Conservation (phyloP, 106 monocot species). For the Apostasia shenzhenica region DNA sequence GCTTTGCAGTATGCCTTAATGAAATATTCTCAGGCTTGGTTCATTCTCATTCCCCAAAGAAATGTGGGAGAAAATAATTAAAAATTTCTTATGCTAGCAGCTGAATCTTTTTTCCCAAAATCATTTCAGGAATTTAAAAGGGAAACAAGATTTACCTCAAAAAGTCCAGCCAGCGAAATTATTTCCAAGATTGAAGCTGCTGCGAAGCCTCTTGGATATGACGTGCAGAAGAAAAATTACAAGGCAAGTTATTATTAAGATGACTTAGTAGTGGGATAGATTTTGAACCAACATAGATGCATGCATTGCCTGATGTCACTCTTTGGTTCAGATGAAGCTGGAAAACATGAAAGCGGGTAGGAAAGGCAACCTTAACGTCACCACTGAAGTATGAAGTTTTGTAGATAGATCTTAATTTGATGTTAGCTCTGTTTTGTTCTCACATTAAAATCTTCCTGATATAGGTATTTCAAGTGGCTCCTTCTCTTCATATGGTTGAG, state of each 20-base stretch:
- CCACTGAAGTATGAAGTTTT: conserved; percentile 65
- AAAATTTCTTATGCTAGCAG: neutral
- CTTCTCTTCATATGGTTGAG: conserved; percentile 92
- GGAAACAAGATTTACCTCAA: conserved; percentile 93
- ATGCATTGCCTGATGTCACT: neutral
- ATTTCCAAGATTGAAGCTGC: conserved; percentile 92
- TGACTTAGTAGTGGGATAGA: neutral
- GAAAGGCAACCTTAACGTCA: conserved; percentile 89
- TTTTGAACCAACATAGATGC: neutral
- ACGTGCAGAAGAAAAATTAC: conserved; percentile 91
- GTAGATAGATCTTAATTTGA: neutral
- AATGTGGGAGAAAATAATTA: too few species aligned
- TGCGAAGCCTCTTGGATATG: conserved; percentile 90
- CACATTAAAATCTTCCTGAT: neutral
- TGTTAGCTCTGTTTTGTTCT: conserved; percentile 1
- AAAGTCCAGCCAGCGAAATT: conserved; percentile 80
- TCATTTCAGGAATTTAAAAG: conserved; percentile 71
- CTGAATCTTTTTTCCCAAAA: neutral
- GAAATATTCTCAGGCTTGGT: too few species aligned
- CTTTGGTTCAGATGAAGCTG: conserved; percentile 62
- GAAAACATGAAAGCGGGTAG: conserved; percentile 92
- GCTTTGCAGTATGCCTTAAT: too few species aligned
- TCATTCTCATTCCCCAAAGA: too few species aligned
- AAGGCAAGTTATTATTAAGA: conserved; percentile 33
- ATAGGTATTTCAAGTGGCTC: conserved; percentile 95